Evolutionary conservation across 305 asterid genomes (phyloP), one percentile per base, ranked within the genome.

Genomic region (Fraxinus albicans): DNA sequence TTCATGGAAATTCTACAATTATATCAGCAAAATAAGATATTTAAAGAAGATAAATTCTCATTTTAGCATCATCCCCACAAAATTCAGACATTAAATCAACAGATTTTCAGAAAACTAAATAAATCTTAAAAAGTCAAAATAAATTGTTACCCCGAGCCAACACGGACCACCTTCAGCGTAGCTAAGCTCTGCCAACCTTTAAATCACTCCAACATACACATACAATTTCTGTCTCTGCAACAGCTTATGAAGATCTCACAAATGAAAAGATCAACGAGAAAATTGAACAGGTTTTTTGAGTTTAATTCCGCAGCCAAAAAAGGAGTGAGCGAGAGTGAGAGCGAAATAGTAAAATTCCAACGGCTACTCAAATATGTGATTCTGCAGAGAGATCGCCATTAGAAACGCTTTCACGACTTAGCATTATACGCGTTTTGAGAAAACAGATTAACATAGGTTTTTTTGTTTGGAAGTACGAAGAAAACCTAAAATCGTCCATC

Each of bases 331-430:
- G 36, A 27, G 80, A 5, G 38, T 1, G 33, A 63, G 38, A 63
- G 25, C 1, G 42, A 13, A 13, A 13, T 13, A 47, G n/a, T 13
- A 47, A 33, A 50, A 47, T 77, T 77, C 70, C 69, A 77, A 77
- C 79, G 58, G 73, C 81, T 78, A 78, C 53, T 78, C 73, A 53
- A 78, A 53, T 53, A 34, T 21, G 81, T 29, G 44, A 47, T 53
- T 35, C 29, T 55, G 4, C 31, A 9, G 44, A 55, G 33, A 78
- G 53, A 55, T 78, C 81, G 67, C 73, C 80, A 77, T 77, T 77
- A 77, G 80, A 78, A 78, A 78, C 80, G 80, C 76, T 72, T 33
- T 72, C 76, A 33, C 81, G 81, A 78, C 81, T 78, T 78, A 60
- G 73, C 53, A 12, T n/a, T 47, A 0, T 77, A 58, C 80, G 65